Evolutionary conservation across 306 rosid species (phyloP).

Genomic region (Vicia villosa): DNA sequence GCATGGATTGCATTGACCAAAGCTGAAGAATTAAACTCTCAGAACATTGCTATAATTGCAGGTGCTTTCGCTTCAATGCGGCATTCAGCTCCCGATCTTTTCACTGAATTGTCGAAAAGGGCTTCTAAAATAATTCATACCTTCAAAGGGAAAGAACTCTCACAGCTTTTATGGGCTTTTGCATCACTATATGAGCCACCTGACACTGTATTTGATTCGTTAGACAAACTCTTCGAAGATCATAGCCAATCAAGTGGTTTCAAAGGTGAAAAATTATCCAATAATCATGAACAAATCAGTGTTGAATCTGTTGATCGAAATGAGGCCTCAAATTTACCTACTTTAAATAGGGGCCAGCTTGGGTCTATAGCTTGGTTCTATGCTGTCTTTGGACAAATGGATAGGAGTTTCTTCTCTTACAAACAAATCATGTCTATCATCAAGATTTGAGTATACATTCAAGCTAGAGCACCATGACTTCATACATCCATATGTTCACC

Average conservation of each 20-base stretch:
- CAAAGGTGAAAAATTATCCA: constrained; percentile 34
- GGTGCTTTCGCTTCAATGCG: constrained; percentile 97
- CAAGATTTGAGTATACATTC: no score
- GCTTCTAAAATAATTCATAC: no score
- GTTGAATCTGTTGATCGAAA: constrained; percentile 25
- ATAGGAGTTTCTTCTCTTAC: constrained; percentile 62
- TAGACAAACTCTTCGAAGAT: no score
- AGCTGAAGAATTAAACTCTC: constrained; percentile 78
- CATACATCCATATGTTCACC: no score
- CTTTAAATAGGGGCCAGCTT: constrained; percentile 73
- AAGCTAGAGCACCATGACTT: no score
- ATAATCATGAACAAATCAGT: constrained; percentile 37
- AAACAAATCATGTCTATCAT: no score
- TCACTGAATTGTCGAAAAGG: constrained; percentile 59
- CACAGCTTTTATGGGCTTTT: no score
- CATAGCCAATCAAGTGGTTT: no score
- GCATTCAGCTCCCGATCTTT: constrained; percentile 85
- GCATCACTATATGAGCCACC: no score
- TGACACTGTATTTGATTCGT: no score
- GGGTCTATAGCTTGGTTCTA: constrained; percentile 87
- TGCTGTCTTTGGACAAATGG: constrained; percentile 82
- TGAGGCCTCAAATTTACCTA: constrained; percentile 50
- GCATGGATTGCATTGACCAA: constrained; percentile 81
- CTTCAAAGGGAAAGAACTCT: no score
- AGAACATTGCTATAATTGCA: constrained; percentile 83